These are phyloP conservation scores for Aspergillus versicolor DNA, from an alignment of 2,329 filamentous ascomycete species.

Conservation along the genomic window DNA sequence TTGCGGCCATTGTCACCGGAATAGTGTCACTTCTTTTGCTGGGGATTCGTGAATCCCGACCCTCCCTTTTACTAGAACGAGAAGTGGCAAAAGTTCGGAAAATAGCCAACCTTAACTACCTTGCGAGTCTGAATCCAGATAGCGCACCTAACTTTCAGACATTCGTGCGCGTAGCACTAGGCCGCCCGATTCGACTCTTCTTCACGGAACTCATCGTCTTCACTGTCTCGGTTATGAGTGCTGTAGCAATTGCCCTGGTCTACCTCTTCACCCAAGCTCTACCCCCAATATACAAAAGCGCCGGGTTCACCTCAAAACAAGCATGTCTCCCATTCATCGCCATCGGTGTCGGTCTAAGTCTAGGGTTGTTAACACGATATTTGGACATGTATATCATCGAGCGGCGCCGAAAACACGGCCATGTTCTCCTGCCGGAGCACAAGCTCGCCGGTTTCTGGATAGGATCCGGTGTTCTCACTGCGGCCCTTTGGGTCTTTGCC, in stretches of 20 bases:
- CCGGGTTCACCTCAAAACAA: constrained; percentile 32
- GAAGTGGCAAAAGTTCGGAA: constrained; percentile 32
- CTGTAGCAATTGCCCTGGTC: constrained; percentile 46
- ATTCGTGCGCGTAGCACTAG: constrained; percentile 41
- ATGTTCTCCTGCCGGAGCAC: constrained; percentile 42
- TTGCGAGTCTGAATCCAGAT: constrained; percentile 41
- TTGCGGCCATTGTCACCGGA: constrained; percentile 41
- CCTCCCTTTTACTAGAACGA: constrained; percentile 41
- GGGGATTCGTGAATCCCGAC: constrained; percentile 46
- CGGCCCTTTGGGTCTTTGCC: constrained; percentile 48
- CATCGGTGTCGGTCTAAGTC: constrained; percentile 37
- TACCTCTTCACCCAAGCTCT: constrained; percentile 51
- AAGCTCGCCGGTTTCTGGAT: constrained; percentile 50
- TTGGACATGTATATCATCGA: constrained; percentile 40
- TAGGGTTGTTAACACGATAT: constrained; percentile 43
- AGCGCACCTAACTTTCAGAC: constrained; percentile 35
- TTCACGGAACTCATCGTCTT: constrained; percentile 50
- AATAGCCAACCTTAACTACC: constrained; percentile 24
- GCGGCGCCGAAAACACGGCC: constrained; percentile 20
- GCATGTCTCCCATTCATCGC: constrained; percentile 38
- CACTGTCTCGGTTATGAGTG: constrained; percentile 44
- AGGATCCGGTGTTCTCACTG: constrained; percentile 45
- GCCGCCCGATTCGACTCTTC: constrained; percentile 45
- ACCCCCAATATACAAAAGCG: constrained; percentile 37
- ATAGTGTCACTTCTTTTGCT: constrained; percentile 36